phyloP scores from a whole-genome alignment of 176 grass and related monocot species.

The Musa itinerans region DNA sequence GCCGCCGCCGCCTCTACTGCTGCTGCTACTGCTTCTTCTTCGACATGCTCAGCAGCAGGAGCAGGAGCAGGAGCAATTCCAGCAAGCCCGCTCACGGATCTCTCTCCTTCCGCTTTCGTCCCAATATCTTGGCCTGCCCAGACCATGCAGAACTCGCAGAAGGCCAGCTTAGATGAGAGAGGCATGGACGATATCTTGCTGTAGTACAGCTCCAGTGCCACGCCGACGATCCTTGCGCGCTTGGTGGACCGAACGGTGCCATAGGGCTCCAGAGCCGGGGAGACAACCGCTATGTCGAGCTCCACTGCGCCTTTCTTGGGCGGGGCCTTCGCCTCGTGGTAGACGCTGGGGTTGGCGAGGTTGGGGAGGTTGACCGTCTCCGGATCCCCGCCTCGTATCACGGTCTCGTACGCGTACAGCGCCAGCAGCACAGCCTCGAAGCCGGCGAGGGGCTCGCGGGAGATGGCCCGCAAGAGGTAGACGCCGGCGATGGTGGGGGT shows the following conservation, averaged over 20 bases:
- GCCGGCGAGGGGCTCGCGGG: constrained; percentile 44
- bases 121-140: constrained; percentile 40
- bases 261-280: constrained; percentile 50
- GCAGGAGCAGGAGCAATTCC: too few relatives aligned
- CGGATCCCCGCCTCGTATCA: constrained; percentile 31
- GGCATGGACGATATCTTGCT: constrained; percentile 59
- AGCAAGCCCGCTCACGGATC: too few relatives aligned
- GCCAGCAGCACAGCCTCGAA: constrained; percentile 82
- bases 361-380: constrained; percentile 46
- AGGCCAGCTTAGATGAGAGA: constrained; percentile 52
- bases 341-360: constrained; percentile 43
- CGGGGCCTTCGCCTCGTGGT: constrained; percentile 44
- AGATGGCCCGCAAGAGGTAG: constrained; percentile 51
- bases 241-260: constrained; percentile 55
- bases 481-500: constrained; percentile 50
- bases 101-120: too few relatives aligned
- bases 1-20: too few relatives aligned
- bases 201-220: constrained; percentile 66
- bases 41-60: too few relatives aligned
- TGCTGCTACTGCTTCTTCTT: too few relatives aligned
- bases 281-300: constrained; percentile 36
- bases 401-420: constrained; percentile 54
- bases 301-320: constrained; percentile 23
- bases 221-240: constrained; percentile 53
- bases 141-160: constrained; percentile 56